phyloP scores from a whole-genome alignment of 805 yeast genomes.

The Candida gorgasii region DNA sequence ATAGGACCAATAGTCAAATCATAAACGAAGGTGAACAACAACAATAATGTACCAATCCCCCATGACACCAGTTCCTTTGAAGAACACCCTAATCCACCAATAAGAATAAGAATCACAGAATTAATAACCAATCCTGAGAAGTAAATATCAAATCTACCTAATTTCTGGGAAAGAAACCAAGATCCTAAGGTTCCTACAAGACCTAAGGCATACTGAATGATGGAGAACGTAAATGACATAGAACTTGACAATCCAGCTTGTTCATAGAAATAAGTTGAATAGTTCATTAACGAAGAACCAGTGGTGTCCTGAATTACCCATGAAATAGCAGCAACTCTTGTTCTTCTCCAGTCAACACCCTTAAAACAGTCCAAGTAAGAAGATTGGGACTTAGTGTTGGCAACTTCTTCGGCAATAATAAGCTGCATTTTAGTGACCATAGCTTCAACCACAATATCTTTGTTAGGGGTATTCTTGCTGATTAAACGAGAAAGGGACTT shows the following conservation, averaged over 20 bases:
- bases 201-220: conserved; percentile 47
- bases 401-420: conserved; percentile 40
- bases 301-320: conserved; percentile 49
- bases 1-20: conserved; percentile 44
- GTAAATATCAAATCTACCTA: conserved; percentile 43
- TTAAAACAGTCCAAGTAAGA: conserved; percentile 48
- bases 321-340: conserved; percentile 45
- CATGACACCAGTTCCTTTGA: conserved; percentile 30
- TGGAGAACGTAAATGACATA: conserved; percentile 47
- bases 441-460: conserved; percentile 34
- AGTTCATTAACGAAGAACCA: conserved; percentile 49
- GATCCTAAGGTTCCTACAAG: conserved; percentile 44
- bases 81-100: conserved; percentile 42
- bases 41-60: conserved; percentile 49
- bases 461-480: conserved; percentile 33
- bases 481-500: conserved; percentile 36
- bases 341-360: conserved; percentile 49
- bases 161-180: conserved; percentile 41
- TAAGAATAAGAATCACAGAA: conserved; percentile 35
- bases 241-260: conserved; percentile 49
- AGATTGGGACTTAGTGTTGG: conserved; percentile 21
- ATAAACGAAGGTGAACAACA: conserved; percentile 46
- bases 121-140: conserved; percentile 38
- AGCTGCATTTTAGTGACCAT: conserved; percentile 47
- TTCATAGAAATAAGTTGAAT: conserved; percentile 50